These are phyloP conservation scores for Candida saitoana DNA, from an alignment of 805 yeast species.

Conservation along the genomic window DNA sequence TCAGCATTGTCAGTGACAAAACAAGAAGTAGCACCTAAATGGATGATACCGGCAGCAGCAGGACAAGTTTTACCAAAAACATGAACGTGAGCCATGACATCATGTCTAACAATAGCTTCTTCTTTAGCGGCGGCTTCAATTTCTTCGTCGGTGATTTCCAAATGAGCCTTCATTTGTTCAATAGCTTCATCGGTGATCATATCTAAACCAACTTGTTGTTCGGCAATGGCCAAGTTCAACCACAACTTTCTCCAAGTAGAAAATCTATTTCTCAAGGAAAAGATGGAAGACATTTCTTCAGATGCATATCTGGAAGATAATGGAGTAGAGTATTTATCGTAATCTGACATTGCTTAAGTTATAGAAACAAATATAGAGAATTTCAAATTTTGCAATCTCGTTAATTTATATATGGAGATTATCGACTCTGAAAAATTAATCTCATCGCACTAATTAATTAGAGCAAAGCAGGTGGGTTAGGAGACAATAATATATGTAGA, in stretches of 20 bases:
- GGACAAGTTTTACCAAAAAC: conserved; percentile 91
- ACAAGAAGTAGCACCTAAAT: conserved; percentile 97
- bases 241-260: conserved; percentile 98
- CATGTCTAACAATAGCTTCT: conserved; percentile 98
- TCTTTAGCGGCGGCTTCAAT: conserved; percentile 84
- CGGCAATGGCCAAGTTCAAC: conserved; percentile 94
- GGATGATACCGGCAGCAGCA: conserved; percentile 95
- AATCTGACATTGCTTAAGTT: conserved; percentile 29
- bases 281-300: conserved; percentile 91
- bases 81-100: conserved; percentile 99
- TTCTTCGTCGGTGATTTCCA: conserved; percentile 87
- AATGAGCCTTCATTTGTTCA: conserved; percentile 73
- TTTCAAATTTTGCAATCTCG: too few relatives aligned
- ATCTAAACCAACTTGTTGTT: conserved; percentile 80
- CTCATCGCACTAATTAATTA: neutral
- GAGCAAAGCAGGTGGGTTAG: too few relatives aligned
- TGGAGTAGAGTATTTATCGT: conserved; percentile 87
- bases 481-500: too few relatives aligned
- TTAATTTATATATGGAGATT: neutral
- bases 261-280: conserved; percentile 89
- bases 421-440: neutral
- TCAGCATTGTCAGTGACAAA: conserved; percentile 98
- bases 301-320: conserved; percentile 96
- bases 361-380: too few relatives aligned
- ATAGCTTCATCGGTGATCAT: conserved; percentile 90